Conservation (phyloP, 192 early-diverging fungal genomes). For the Dissophora globulifera region DNA sequence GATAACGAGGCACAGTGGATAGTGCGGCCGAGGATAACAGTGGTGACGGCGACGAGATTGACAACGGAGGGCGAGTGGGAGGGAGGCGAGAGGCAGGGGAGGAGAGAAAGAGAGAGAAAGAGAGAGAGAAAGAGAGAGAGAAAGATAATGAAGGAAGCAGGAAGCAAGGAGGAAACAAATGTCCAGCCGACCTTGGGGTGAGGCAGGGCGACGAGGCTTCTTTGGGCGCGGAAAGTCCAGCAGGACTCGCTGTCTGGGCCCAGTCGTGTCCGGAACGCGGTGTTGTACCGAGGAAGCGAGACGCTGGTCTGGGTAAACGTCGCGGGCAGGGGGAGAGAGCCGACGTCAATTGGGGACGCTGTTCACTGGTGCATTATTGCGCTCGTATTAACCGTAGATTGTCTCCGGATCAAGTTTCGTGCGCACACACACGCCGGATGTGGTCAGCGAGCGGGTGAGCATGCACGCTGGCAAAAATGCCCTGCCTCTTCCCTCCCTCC, state of each 20-base stretch:
- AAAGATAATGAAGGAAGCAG: neutral
- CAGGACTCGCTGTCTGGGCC: neutral
- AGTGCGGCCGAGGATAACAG: too few relatives aligned
- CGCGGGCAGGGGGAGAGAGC: neutral
- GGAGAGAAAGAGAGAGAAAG: neutral
- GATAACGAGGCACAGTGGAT: too few relatives aligned
- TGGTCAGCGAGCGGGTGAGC: too few relatives aligned
- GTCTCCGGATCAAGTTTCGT: neutral
- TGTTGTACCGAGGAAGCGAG: conserved; percentile 2
- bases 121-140: neutral
- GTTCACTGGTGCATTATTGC: too few relatives aligned
- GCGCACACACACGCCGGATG: too few relatives aligned
- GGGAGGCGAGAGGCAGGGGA: too few relatives aligned
- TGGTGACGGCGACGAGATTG: too few relatives aligned
- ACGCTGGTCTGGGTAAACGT: conserved; percentile 6
- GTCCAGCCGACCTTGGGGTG: conserved; percentile 9
- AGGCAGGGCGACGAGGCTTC: neutral
- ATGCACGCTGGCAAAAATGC: too few relatives aligned
- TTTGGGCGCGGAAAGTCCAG: neutral
- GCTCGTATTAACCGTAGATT: neutral
- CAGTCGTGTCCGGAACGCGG: neutral
- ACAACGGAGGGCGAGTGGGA: too few relatives aligned
- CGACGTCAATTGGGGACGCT: too few relatives aligned
- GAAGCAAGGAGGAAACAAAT: conserved; percentile 5
- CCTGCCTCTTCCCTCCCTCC: too few relatives aligned